Percentiles rank a stretch among this genome's conserved stretches.
Evolutionary conservation across 228 moss, liverwort and hornwort genomes (phyloP).

Genomic region (Sphagnum fallax): DNA sequence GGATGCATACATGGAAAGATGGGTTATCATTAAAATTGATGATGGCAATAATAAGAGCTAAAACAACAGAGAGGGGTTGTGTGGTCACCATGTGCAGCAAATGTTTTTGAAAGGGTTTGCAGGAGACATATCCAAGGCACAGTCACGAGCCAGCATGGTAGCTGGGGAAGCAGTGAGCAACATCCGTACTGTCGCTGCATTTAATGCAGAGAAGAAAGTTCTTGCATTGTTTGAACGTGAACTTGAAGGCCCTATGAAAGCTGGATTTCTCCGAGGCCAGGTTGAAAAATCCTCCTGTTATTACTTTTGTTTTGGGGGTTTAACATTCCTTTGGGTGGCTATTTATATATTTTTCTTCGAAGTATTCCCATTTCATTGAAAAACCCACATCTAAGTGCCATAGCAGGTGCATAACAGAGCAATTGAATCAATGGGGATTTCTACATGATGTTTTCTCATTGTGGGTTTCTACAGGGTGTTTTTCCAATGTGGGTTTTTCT

Average conservation of each 20-base stretch:
- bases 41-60: background rate
- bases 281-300: constrained; percentile 2
- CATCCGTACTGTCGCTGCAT: constrained; percentile 41
- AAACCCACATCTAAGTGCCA: too few species aligned
- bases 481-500: too few species aligned
- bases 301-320: too few species aligned
- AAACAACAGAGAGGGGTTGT: background rate
- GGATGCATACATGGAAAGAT: too few species aligned
- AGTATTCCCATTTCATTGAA: too few species aligned
- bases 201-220: constrained; percentile 37
- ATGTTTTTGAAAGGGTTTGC: constrained; percentile 28
- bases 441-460: too few species aligned
- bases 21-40: too few species aligned
- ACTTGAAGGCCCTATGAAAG: constrained; percentile 13
- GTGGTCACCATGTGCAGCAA: constrained; percentile 13
- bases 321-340: too few species aligned
- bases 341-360: too few species aligned
- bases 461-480: too few species aligned
- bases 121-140: constrained; percentile 27
- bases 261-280: constrained; percentile 22
- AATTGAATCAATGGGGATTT: too few species aligned
- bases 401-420: too few species aligned
- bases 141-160: constrained; percentile 30
- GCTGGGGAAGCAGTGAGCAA: constrained; percentile 43
- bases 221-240: constrained; percentile 16